Evolutionary conservation across 2,329 filamentous ascomycete genomes (phyloP).

Genomic region (Davidsoniella australis): DNA sequence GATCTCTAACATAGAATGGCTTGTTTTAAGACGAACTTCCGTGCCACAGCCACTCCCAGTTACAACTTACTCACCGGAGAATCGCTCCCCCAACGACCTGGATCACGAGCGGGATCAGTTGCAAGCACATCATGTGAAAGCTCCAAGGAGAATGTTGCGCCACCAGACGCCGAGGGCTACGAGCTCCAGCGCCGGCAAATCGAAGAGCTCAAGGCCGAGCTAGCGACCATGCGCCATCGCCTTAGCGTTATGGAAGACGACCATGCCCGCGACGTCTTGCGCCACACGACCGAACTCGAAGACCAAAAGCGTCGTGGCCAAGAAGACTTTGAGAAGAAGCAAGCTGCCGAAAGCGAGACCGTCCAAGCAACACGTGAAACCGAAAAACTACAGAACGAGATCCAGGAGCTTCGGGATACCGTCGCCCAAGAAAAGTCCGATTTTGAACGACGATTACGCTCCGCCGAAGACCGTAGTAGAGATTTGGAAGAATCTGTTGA

Average conservation of each 20-base stretch:
- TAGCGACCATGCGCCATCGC: conserved; percentile 77
- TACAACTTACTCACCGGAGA: conserved; percentile 43
- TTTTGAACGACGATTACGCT: conserved; percentile 50
- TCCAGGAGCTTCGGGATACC: conserved; percentile 33
- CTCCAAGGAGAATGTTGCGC: conserved; percentile 42
- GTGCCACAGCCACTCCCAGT: conserved; percentile 21
- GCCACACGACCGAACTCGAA: conserved; percentile 69
- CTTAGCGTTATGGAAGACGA: conserved; percentile 78
- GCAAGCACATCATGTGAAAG: conserved; percentile 37
- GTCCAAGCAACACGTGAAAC: conserved; percentile 31
- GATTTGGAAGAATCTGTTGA: conserved; percentile 65
- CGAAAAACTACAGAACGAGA: conserved; percentile 32
- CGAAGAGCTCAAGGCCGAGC: conserved; percentile 75
- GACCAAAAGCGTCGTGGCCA: conserved; percentile 69
- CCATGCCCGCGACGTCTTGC: conserved; percentile 59
- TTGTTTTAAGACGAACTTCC: conserved; percentile 3
- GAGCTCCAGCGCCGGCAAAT: conserved; percentile 38
- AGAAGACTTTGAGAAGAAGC: conserved; percentile 57
- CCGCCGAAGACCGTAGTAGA: conserved; percentile 56
- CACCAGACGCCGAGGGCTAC: conserved; percentile 40
- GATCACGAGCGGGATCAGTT: conserved; percentile 27
- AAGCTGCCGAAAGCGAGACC: conserved; percentile 39
- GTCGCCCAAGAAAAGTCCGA: conserved; percentile 42
- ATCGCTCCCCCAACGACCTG: conserved; percentile 18
- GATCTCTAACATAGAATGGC: background rate